A percentile compares a stretch with the other conserved stretches of the same genome.
These are phyloP conservation scores for Debaryomycetaceae sp. DNA, from an alignment of 1,139 yeast species.

Conservation along the genomic window DNA sequence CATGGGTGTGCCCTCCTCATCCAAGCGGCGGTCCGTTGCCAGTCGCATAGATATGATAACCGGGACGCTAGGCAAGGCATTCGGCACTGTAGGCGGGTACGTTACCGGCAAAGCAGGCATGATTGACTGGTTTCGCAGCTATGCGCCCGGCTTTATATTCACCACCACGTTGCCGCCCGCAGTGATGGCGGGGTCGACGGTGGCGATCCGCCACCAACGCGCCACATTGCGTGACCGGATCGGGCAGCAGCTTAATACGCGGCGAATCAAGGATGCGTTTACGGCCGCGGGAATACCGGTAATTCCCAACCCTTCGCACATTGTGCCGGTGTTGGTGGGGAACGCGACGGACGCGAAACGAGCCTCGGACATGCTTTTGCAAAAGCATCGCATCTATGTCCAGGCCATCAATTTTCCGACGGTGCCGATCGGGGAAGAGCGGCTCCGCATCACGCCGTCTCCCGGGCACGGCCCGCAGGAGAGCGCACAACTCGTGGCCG, in stretches of 20 bases:
- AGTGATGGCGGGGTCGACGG: slow-evolving; percentile 91
- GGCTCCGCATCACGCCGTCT: slow-evolving; percentile 94
- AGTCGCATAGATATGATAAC: slow-evolving; percentile 92
- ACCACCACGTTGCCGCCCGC: slow-evolving; percentile 96
- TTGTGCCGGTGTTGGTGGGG: slow-evolving; percentile 90
- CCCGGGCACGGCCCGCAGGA: slow-evolving; percentile 85
- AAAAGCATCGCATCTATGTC: slow-evolving; percentile 80
- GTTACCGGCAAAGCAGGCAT: slow-evolving; percentile 78
- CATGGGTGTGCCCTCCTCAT: slow-evolving; percentile 27
- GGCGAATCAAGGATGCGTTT: slow-evolving; percentile 70
- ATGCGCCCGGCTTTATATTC: slow-evolving; percentile 95
- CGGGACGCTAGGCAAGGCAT: slow-evolving; percentile 95
- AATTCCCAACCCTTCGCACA: slow-evolving; percentile 94
- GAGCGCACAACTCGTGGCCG: slow-evolving; percentile 63
- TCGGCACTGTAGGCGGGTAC: slow-evolving; percentile 96
- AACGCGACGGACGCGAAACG: slow-evolving; percentile 85
- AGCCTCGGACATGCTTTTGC: slow-evolving; percentile 82
- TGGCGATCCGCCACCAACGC: slow-evolving; percentile 81
- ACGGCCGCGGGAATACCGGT: slow-evolving; percentile 78
- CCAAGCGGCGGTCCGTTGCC: slow-evolving; percentile 48
- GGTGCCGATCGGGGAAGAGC: slow-evolving; percentile 90
- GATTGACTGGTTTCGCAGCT: slow-evolving; percentile 93
- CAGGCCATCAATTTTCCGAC: slow-evolving; percentile 99
- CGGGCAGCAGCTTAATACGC: slow-evolving; percentile 75
- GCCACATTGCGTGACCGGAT: slow-evolving; percentile 67